Base-by-base conservation (phyloP, 2,329 filamentous ascomycete genomes). In the Chrysoporthe puriensis region DNA sequence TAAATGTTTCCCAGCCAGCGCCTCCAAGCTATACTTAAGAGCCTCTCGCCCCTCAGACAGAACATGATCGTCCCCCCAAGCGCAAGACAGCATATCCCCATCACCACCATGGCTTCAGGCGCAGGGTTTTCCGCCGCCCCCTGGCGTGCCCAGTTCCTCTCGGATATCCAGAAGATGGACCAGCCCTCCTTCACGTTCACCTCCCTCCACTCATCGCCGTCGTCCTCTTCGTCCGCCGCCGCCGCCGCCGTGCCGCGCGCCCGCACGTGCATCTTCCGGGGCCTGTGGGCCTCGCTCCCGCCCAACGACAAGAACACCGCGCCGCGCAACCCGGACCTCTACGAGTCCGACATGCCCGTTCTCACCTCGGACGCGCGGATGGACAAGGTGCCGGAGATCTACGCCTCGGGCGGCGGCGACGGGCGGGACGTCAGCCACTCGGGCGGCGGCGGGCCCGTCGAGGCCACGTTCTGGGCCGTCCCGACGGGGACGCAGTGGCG, bases 341-440 rank as follows among this genome's bases (percentile, higher is more conserved):
- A 87, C 76, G 89, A 91, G 74, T 93, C 88, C 73, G 94, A 98
- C 72, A 81, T 95, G 73, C 86, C 91, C 3, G 90, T 91, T 0
- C 90, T 97, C 74, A 97, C 95, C 0, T 97, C 94, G 0, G 96
- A 98, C 77, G 88, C 87, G 9, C 88, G 95, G 58, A 97, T 96
- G 93, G 86, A 89, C 69, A 98, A 98, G 82, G 83, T 91, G 0
- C 82, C 83, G 2, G 90, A 97, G 78, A 79, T 98, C 3, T 87
- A 89, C 70, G 81, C 79, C 6, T 83, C 80, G 11, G n/a, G n/a
- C 79, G 34, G 83, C 81, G 8, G 79, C 83, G 63, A 83, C 58
- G 79, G 83, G 48, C 79, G 81, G 18, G 46, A 62, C 73, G 81
- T 82, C 14, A 80, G 86, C 72, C 82, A 88, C 66, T 84, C 83